Evolutionary conservation across 495 filamentous ascomycete genomes (phyloP).

Genomic region (Articulospora tetracladia): DNA sequence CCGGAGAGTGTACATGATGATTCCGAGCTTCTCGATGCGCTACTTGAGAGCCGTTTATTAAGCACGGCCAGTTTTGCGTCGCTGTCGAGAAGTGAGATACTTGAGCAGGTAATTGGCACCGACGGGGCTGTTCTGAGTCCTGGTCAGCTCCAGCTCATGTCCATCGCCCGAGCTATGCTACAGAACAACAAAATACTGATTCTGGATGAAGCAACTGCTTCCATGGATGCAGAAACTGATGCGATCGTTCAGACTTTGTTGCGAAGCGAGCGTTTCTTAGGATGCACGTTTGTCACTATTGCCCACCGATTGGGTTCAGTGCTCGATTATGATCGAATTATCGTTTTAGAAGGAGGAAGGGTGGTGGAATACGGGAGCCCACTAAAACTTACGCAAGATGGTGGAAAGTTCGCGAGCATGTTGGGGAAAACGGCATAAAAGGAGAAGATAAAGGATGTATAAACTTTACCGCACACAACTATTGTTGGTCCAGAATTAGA

Average conservation of each 20-base stretch:
- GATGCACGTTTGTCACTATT: slow-evolving; percentile 52
- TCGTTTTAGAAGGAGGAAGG: slow-evolving; percentile 63
- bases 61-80: slow-evolving; percentile 7
- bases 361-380: slow-evolving; percentile 66
- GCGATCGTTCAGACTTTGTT: slow-evolving; percentile 53
- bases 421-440: no score
- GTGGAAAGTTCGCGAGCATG: no score
- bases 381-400: slow-evolving; percentile 52
- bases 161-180: slow-evolving; percentile 57
- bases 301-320: slow-evolving; percentile 47
- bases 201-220: slow-evolving; percentile 29
- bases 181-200: slow-evolving; percentile 26
- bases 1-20: neutral
- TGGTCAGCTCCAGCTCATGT: slow-evolving; percentile 62
- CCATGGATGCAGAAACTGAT: slow-evolving; percentile 46
- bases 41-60: no score
- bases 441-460: no score
- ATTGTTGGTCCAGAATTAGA: no score
- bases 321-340: slow-evolving; percentile 36
- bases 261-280: slow-evolving; percentile 48
- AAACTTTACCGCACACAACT: no score
- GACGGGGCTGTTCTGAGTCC: no score
- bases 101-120: slow-evolving; percentile 23
- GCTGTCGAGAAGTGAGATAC: slow-evolving; percentile 28
- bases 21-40: slow-evolving; percentile 45